Conservation (phyloP, 2,329 filamentous ascomycete species). For the Akanthomyces lecanii region DNA sequence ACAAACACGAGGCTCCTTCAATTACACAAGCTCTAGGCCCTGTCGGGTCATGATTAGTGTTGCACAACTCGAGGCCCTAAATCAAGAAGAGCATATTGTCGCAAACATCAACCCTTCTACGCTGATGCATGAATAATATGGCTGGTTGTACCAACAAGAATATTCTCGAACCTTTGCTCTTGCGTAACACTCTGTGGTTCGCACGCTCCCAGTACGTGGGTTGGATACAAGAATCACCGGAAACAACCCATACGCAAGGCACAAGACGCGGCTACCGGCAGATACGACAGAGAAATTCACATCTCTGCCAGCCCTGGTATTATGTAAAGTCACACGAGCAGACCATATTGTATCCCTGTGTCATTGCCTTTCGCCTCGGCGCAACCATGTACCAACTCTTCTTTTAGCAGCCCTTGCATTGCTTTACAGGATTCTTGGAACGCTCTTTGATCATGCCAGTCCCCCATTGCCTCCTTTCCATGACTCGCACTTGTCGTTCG, state of each 20-base stretch:
- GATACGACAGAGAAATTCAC: constrained; percentile 1
- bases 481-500: not conserved
- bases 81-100: not conserved
- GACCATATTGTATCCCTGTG: not conserved
- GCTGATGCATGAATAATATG: not conserved
- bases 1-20: not conserved
- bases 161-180: not conserved
- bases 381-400: not conserved
- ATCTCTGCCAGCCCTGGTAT: not conserved
- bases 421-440: not conserved
- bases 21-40: not conserved
- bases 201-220: not conserved
- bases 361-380: not conserved
- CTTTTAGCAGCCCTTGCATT: not conserved
- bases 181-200: not conserved
- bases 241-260: not conserved
- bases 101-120: not conserved
- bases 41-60: not conserved
- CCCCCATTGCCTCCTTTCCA: not conserved
- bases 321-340: not conserved
- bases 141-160: not conserved
- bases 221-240: not conserved
- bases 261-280: constrained; percentile 1
- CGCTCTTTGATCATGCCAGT: not conserved
- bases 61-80: not conserved